phyloP scores from a whole-genome alignment of 1,284 basidiomycete species.

The Vanrija sp. region DNA sequence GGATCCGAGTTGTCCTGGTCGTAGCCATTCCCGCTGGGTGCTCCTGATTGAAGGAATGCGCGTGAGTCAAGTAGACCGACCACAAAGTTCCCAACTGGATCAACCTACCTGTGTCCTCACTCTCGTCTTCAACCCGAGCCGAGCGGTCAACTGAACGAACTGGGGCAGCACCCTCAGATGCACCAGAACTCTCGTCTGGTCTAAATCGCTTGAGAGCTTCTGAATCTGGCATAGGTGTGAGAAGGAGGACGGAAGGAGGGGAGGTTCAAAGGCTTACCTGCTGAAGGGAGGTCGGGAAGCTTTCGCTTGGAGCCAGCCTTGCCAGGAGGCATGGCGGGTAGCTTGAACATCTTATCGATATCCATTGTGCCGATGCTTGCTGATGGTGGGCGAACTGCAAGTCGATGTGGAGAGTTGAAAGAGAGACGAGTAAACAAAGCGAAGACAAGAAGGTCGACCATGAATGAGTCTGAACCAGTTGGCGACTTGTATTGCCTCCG shows the following conservation, averaged over 20 bases:
- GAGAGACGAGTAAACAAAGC: no score
- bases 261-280: slow-evolving; percentile 41
- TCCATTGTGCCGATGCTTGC: slow-evolving; percentile 31
- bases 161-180: neutral
- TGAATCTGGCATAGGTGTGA: neutral
- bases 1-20: slow-evolving; percentile 66
- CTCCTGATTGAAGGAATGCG: neutral
- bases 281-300: slow-evolving; percentile 73
- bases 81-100: neutral
- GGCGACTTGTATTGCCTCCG: no score
- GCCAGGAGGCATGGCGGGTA: slow-evolving; percentile 33
- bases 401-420: no score
- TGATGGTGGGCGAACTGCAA: no score
- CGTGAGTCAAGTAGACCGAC: no score
- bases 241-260: neutral
- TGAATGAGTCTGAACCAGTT: no score
- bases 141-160: slow-evolving; percentile 16
- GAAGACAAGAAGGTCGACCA: no score
- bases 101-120: slow-evolving; percentile 53
- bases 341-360: slow-evolving; percentile 48
- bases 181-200: neutral
- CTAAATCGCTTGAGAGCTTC: slow-evolving; percentile 15
- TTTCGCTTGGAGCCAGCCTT: slow-evolving; percentile 65
- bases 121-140: slow-evolving; percentile 56
- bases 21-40: slow-evolving; percentile 1